phyloP scores from a whole-genome alignment of 805 yeast genomes.

The Yamadazyma takamatsuzukensis region DNA sequence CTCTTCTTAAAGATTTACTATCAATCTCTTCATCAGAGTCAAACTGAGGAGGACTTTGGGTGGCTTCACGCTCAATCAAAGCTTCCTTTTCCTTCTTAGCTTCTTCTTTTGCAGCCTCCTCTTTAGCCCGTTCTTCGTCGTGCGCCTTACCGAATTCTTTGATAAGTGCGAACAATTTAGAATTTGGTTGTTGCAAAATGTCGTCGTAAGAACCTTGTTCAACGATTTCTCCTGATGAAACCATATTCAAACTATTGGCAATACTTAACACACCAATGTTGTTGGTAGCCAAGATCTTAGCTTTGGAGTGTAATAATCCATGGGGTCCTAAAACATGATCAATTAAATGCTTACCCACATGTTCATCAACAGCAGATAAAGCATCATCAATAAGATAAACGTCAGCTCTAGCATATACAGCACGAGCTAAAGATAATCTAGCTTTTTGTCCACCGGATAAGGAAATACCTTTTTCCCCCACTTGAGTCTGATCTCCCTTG shows the following conservation, averaged over 20 bases:
- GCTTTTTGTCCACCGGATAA: constrained; percentile 98
- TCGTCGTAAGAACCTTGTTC: constrained; percentile 64
- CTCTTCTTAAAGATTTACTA: constrained; percentile 50
- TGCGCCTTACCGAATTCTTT: constrained; percentile 53
- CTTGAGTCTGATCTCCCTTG: constrained; percentile 87
- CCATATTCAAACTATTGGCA: constrained; percentile 67
- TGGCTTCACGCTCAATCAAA: constrained; percentile 6
- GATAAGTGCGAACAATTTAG: constrained; percentile 53
- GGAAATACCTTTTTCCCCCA: constrained; percentile 96
- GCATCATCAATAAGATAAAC: constrained; percentile 89
- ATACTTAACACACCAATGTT: constrained; percentile 75
- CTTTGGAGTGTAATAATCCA: constrained; percentile 72
- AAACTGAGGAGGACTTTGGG: constrained; percentile 23
- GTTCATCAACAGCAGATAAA: constrained; percentile 95
- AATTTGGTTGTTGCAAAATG: constrained; percentile 42
- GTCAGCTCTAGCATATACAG: constrained; percentile 93
- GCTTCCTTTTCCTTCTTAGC: constrained; percentile 20
- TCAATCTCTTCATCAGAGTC: constrained; percentile 31
- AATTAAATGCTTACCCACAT: constrained; percentile 84
- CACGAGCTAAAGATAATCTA: constrained; percentile 88
- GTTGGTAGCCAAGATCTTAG: constrained; percentile 82
- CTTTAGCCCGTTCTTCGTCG: constrained; percentile 12
- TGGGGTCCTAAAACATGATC: constrained; percentile 77
- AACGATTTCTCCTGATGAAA: constrained; percentile 62
- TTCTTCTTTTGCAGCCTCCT: constrained; percentile 13